These are phyloP conservation scores for Pseudocercospora musae DNA, from an alignment of 2,329 filamentous ascomycete species.

Conservation along the genomic window DNA sequence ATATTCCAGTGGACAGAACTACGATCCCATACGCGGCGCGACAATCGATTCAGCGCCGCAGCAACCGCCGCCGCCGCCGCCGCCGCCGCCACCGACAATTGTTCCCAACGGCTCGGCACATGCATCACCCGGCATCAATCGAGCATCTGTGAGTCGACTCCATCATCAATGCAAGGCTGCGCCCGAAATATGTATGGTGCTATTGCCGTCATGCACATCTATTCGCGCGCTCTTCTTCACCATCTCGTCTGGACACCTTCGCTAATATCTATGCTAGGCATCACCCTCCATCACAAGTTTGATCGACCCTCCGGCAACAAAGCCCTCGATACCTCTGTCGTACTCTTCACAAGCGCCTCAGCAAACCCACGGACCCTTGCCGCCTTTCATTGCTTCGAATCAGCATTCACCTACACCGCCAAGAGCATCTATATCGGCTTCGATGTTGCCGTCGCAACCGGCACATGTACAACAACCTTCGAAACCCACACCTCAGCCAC, in stretches of 20 bases:
- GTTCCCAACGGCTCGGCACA: constrained; percentile 33
- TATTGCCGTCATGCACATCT: background rate
- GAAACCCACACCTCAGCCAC: constrained; percentile 7
- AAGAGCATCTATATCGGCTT: constrained; percentile 9
- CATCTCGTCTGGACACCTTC: background rate
- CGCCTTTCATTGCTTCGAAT: constrained; percentile 19
- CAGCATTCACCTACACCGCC: constrained; percentile 24
- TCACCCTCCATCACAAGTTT: constrained; percentile 91
- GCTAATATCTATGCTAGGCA: constrained; percentile 32
- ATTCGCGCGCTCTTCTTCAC: background rate
- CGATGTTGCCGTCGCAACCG: constrained; percentile 2
- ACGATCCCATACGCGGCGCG: constrained; percentile 81
- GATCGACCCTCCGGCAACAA: constrained; percentile 64
- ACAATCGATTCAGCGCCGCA: constrained; percentile 41
- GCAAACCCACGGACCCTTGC: constrained; percentile 3
- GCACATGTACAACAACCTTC: constrained; percentile 14
- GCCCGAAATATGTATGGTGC: background rate
- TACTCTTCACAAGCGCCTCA: constrained; percentile 26
- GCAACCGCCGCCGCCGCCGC: constrained; percentile 24
- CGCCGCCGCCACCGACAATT: constrained; percentile 23
- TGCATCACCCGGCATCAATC: constrained; percentile 52
- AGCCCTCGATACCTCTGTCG: constrained; percentile 34
- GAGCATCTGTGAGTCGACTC: constrained; percentile 58
- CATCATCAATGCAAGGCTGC: background rate
- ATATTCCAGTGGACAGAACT: constrained; percentile 73